Evolutionary conservation across 73 alveolate species (phyloP).

Genomic region (Paramecium biaurelia): DNA sequence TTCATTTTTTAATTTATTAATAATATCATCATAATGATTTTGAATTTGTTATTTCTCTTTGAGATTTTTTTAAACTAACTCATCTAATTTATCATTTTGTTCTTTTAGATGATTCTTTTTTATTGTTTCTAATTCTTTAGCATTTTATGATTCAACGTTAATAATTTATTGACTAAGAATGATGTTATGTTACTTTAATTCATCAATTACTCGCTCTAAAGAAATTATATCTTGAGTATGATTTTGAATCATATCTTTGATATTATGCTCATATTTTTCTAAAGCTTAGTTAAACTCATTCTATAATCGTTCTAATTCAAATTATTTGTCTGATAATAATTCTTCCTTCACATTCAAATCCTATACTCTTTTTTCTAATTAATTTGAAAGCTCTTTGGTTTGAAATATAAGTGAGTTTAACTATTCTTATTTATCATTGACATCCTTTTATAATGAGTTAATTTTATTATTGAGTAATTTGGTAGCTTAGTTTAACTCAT

Average conservation of each 20-base stretch:
- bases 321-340: not conserved
- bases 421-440: not conserved
- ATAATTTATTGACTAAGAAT: not conserved
- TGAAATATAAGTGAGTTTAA: not conserved
- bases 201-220: not conserved
- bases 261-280: constrained; percentile 23
- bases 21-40: not conserved
- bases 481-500: not conserved
- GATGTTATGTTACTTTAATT: constrained; percentile 10
- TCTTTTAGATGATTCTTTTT: not conserved
- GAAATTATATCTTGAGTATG: not conserved
- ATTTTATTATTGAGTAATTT: not conserved
- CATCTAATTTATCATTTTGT: not conserved
- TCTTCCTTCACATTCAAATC: not conserved
- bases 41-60: not conserved
- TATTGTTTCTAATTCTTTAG: not conserved
- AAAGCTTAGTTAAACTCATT: not conserved
- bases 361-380: not conserved
- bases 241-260: not conserved
- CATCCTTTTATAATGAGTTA: not conserved
- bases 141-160: not conserved
- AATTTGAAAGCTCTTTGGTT: not conserved
- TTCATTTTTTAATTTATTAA: not conserved
- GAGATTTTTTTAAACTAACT: not conserved
- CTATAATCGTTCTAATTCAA: not conserved